Percentiles rank a stretch among this genome's conserved stretches.
Conservation (phyloP, 2,329 filamentous ascomycete species). For the Helotiales sp. region DNA sequence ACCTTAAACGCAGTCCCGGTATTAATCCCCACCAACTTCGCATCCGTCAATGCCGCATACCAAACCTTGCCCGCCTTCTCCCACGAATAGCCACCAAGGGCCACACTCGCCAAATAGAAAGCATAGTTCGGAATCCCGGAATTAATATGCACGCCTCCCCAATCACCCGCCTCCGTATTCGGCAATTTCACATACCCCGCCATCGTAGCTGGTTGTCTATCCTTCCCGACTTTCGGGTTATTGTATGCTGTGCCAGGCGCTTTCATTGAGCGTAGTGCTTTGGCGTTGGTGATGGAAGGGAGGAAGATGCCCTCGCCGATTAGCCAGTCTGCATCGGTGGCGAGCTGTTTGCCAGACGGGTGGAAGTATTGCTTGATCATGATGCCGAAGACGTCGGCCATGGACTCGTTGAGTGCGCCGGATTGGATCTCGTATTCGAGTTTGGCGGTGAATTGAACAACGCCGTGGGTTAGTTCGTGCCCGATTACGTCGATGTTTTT, state of each 20-base stretch:
- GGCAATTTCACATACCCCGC: conserved; percentile 47
- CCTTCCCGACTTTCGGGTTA: conserved; percentile 58
- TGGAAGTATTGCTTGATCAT: conserved; percentile 61
- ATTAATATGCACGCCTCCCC: conserved; percentile 60
- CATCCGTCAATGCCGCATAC: conserved; percentile 30
- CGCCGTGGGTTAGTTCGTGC: conserved; percentile 61
- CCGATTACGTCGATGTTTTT: conserved; percentile 60
- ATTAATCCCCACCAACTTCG: not conserved
- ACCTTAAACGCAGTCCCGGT: conserved; percentile 6
- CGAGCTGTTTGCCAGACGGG: conserved; percentile 45
- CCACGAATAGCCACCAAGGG: conserved; percentile 57
- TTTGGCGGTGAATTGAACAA: conserved; percentile 56
- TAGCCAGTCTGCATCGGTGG: conserved; percentile 57
- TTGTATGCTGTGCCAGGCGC: conserved; percentile 57
- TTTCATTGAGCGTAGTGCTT: conserved; percentile 60
- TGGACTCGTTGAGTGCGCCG: conserved; percentile 61
- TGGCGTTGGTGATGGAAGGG: conserved; percentile 53
- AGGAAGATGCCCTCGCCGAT: conserved; percentile 59
- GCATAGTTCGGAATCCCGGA: conserved; percentile 63
- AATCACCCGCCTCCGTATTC: conserved; percentile 46
- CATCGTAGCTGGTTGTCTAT: conserved; percentile 58
- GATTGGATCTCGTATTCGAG: conserved; percentile 57
- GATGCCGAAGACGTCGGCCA: conserved; percentile 61
- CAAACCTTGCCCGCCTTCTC: conserved; percentile 39
- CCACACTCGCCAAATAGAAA: conserved; percentile 55